Percentiles rank a stretch among this genome's conserved stretches.
Evolutionary conservation across 345 rosid genomes (phyloP).

Genomic region (Lumnitzera littorea): DNA sequence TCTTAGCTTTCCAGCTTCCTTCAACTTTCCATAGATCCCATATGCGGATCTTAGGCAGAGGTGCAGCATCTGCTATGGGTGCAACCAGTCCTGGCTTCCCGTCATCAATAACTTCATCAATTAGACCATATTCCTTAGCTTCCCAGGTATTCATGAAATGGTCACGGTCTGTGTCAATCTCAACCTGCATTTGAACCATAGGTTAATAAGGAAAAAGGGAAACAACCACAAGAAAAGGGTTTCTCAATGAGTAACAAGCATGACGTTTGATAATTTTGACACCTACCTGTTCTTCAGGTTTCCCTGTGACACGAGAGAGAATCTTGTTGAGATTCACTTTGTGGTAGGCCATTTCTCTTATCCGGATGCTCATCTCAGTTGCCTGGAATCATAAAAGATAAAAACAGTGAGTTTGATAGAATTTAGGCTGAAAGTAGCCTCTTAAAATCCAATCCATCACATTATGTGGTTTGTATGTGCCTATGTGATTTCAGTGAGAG

Average conservation of each 20-base stretch:
- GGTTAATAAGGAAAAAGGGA: neutral
- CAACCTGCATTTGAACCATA: slow-evolving; percentile 38
- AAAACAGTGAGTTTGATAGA: too few species aligned
- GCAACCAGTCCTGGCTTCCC: slow-evolving; percentile 94
- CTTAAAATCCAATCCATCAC: neutral
- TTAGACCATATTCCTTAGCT: slow-evolving; percentile 84
- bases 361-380: slow-evolving; percentile 57
- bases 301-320: slow-evolving; percentile 67
- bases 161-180: slow-evolving; percentile 71
- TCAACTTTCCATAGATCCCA: slow-evolving; percentile 75
- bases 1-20: slow-evolving; percentile 51
- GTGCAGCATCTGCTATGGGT: slow-evolving; percentile 49
- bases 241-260: neutral
- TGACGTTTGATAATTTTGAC: neutral
- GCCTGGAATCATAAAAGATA: slow-evolving; percentile 39
- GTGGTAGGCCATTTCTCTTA: slow-evolving; percentile 76
- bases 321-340: slow-evolving; percentile 73
- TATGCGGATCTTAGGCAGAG: slow-evolving; percentile 63
- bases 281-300: slow-evolving; percentile 62
- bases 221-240: neutral
- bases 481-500: too few species aligned
- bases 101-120: slow-evolving; percentile 80
- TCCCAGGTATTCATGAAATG: slow-evolving; percentile 92
- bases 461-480: neutral
- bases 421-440: slow-evolving; percentile 1